phyloP scores from a whole-genome alignment of 495 filamentous ascomycete species.

The Lasiosphaeria hispida region DNA sequence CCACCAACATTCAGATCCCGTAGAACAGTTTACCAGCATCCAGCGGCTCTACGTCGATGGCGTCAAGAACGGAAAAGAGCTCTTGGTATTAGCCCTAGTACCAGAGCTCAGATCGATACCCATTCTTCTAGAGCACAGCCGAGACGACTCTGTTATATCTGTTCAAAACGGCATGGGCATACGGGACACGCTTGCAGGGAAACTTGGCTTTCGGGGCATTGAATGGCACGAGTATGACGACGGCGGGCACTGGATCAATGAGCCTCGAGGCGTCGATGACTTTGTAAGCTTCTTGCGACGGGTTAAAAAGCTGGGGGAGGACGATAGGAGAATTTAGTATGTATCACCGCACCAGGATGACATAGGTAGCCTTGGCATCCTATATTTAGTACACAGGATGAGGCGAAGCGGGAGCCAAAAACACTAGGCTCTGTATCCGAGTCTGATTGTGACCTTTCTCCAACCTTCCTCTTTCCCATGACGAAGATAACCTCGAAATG shows the following conservation, averaged over 20 bases:
- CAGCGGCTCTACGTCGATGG: background rate
- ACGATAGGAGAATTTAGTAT: too few relatives aligned
- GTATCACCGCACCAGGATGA: too few relatives aligned
- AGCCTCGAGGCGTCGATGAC: slow-evolving; percentile 14
- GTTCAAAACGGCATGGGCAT: slow-evolving; percentile 5
- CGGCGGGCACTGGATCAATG: slow-evolving; percentile 17
- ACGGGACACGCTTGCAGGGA: background rate
- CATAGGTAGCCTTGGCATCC: too few relatives aligned
- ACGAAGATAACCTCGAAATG: too few relatives aligned
- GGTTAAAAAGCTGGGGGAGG: too few relatives aligned
- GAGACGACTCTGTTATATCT: slow-evolving; percentile 4
- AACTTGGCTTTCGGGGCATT: background rate
- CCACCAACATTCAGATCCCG: background rate
- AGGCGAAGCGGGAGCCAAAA: too few relatives aligned
- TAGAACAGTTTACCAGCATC: background rate
- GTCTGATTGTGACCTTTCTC: too few relatives aligned
- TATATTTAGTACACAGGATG: too few relatives aligned
- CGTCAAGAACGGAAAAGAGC: background rate
- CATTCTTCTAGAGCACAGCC: slow-evolving; percentile 11
- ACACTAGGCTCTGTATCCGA: too few relatives aligned
- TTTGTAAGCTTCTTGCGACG: slow-evolving; percentile 6
- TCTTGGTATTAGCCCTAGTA: background rate
- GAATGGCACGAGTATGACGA: slow-evolving; percentile 14
- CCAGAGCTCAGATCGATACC: slow-evolving; percentile 3
- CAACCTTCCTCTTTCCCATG: too few relatives aligned